Conservation (phyloP, 306 rosid genomes). For the Pueraria montana region DNA sequence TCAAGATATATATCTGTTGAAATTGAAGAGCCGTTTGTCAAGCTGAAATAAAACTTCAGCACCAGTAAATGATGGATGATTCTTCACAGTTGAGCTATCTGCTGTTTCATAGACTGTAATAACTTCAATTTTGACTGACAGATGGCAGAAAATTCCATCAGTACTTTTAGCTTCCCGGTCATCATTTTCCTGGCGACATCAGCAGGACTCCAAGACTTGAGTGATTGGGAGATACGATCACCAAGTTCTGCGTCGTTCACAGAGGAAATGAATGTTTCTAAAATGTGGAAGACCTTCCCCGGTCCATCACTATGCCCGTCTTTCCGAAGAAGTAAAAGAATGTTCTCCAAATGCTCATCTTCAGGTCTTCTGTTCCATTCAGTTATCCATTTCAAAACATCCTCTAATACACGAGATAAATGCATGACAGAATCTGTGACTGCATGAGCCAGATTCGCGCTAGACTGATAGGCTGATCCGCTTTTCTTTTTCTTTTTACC, state of each 20-base stretch:
- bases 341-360: slow-evolving; percentile 66
- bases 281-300: slow-evolving; percentile 67
- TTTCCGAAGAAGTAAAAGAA: slow-evolving; percentile 60
- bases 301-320: slow-evolving; percentile 72
- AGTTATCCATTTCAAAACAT: slow-evolving; percentile 67
- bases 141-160: slow-evolving; percentile 66
- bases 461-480: slow-evolving; percentile 63
- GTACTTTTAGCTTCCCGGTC: slow-evolving; percentile 66
- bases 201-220: slow-evolving; percentile 78
- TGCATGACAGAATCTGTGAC: slow-evolving; percentile 67
- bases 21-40: slow-evolving; percentile 28
- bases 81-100: slow-evolving; percentile 72
- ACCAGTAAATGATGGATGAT: slow-evolving; percentile 9
- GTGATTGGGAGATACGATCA: slow-evolving; percentile 65
- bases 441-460: slow-evolving; percentile 56
- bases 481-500: slow-evolving; percentile 93
- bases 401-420: slow-evolving; percentile 64
- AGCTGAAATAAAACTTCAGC: slow-evolving; percentile 35
- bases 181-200: slow-evolving; percentile 81
- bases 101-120: slow-evolving; percentile 70
- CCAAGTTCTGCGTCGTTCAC: slow-evolving; percentile 63
- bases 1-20: slow-evolving; percentile 2
- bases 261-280: slow-evolving; percentile 65
- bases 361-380: slow-evolving; percentile 68
- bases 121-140: slow-evolving; percentile 76